Conservation (phyloP, 371 early-diverging fungal genomes). For the Circinella umbellata region DNA sequence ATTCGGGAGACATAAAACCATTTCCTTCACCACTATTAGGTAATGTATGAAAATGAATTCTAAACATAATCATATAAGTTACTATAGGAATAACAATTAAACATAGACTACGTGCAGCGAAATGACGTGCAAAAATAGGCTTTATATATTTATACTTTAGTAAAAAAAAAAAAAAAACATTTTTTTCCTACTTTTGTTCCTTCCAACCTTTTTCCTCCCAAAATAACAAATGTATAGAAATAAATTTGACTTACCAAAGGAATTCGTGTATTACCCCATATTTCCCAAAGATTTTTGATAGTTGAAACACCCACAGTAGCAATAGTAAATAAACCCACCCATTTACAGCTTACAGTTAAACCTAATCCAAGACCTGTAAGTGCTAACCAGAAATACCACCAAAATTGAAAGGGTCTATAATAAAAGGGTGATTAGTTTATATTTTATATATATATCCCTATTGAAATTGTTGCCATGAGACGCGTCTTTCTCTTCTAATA, state of each 20-base stretch:
- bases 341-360: constrained; percentile 77
- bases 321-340: constrained; percentile 93
- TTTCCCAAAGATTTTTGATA: constrained; percentile 89
- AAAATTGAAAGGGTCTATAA: constrained; percentile 63
- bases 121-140: constrained; percentile 74
- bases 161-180: not conserved
- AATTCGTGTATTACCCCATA: constrained; percentile 77
- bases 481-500: not conserved
- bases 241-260: constrained; percentile 41
- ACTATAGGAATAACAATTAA: constrained; percentile 86
- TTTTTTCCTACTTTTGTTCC: not conserved
- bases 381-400: constrained; percentile 80
- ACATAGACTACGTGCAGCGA: constrained; percentile 73
- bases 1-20: constrained; percentile 91
- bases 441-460: no score
- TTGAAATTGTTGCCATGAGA: no score
- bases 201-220: no score
- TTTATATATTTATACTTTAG: constrained; percentile 9
- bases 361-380: constrained; percentile 78
- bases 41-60: constrained; percentile 87
- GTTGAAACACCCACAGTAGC: constrained; percentile 87
- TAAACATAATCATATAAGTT: constrained; percentile 88
- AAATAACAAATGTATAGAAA: no score
- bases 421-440: no score
- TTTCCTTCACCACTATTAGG: constrained; percentile 92